A percentile compares a stretch with the other conserved stretches of the same genome.
These are phyloP conservation scores for Nothophoma quercina DNA, from an alignment of 2,329 filamentous ascomycete species.

Conservation along the genomic window DNA sequence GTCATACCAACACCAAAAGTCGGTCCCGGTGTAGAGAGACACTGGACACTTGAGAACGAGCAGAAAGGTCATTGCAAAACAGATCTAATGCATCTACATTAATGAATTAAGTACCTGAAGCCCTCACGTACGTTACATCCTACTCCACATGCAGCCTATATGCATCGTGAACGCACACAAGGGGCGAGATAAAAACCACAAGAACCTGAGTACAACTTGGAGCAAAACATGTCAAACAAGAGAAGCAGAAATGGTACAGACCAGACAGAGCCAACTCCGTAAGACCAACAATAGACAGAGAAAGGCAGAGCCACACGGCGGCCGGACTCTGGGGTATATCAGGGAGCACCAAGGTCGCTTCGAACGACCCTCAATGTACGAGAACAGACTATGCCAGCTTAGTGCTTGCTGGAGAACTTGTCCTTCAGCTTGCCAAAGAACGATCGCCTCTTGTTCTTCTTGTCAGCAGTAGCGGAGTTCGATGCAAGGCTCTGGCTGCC, in stretches of 20 bases:
- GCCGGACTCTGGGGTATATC: conserved; percentile 32
- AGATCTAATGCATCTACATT: conserved; percentile 35
- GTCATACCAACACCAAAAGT: conserved; percentile 20
- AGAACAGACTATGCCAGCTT: conserved; percentile 20
- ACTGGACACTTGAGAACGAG: background rate
- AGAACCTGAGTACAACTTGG: conserved; percentile 30
- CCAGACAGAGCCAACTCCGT: conserved; percentile 46
- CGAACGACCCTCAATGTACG: conserved; percentile 23
- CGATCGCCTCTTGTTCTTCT: conserved; percentile 58
- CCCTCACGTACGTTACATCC: conserved; percentile 6
- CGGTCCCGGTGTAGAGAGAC: conserved; percentile 6
- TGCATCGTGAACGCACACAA: conserved; percentile 1
- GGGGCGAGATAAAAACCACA: conserved; percentile 3
- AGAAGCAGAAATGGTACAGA: conserved; percentile 46
- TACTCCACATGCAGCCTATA: conserved; percentile 11
- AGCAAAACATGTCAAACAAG: conserved; percentile 29
- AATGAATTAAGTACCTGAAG: conserved; percentile 40
- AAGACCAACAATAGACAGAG: conserved; percentile 36
- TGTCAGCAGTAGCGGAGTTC: conserved; percentile 39
- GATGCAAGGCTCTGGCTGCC: conserved; percentile 46
- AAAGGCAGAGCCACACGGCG: conserved; percentile 23
- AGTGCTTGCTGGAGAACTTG: conserved; percentile 50
- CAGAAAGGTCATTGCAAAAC: conserved; percentile 4
- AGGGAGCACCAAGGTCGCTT: conserved; percentile 27
- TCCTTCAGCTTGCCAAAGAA: conserved; percentile 60